phyloP scores from a whole-genome alignment of 768 basidiomycete genomes.

The Boletus insuetus region DNA sequence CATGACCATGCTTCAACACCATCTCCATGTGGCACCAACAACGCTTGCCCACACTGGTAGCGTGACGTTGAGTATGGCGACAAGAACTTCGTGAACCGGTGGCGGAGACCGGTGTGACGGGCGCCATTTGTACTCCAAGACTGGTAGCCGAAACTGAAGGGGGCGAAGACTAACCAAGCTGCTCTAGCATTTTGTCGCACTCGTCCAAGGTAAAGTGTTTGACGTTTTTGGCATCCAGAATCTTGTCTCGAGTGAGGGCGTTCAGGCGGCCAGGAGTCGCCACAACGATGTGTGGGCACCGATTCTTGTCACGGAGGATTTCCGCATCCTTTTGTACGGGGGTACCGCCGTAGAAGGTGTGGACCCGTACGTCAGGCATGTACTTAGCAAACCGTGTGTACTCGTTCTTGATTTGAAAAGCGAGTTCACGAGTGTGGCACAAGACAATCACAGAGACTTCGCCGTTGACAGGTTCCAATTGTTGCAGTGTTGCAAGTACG shows the following conservation, averaged over 20 bases:
- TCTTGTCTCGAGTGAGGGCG: slow-evolving; percentile 93
- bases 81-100: slow-evolving; percentile 35
- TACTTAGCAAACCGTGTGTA: slow-evolving; percentile 99
- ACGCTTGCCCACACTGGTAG: slow-evolving; percentile 40
- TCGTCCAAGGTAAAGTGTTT: slow-evolving; percentile 99
- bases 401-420: slow-evolving; percentile 99
- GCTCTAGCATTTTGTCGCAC: slow-evolving; percentile 99
- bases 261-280: slow-evolving; percentile 97
- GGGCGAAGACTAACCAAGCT: slow-evolving; percentile 93
- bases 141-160: slow-evolving; percentile 67
- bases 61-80: slow-evolving; percentile 37
- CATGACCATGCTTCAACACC: slow-evolving; percentile 39
- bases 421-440: slow-evolving; percentile 98
- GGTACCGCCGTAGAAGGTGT: slow-evolving; percentile 97
- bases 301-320: slow-evolving; percentile 88
- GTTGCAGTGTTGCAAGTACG: slow-evolving; percentile 95
- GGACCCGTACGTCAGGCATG: slow-evolving; percentile 98
- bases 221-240: slow-evolving; percentile 90
- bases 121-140: slow-evolving; percentile 42
- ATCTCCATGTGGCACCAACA: slow-evolving; percentile 37
- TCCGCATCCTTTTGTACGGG: slow-evolving; percentile 93
- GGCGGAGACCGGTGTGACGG: slow-evolving; percentile 33
- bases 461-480: slow-evolving; percentile 96
- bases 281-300: slow-evolving; percentile 98
- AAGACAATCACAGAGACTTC: slow-evolving; percentile 97